Evolutionary conservation across 1,284 basidiomycete genomes (phyloP).

Genomic region (Cryptococcus sp.): DNA sequence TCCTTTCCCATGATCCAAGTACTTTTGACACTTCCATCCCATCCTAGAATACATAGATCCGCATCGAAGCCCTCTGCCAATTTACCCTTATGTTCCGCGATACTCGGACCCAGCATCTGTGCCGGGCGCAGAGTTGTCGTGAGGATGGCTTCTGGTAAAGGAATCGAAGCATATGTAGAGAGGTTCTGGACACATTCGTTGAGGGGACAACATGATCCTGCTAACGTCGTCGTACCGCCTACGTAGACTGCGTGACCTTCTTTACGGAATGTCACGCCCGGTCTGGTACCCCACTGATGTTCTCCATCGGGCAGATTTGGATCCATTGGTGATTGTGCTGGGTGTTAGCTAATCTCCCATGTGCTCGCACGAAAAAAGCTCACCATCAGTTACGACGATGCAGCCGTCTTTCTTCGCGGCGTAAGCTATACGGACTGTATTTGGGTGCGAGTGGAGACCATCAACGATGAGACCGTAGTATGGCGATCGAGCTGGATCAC

Average conservation of each 20-base stretch:
- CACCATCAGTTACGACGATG: constrained; percentile 82
- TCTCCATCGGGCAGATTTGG: constrained; percentile 75
- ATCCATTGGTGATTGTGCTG: constrained; percentile 64
- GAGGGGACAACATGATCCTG: constrained; percentile 58
- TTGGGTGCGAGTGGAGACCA: constrained; percentile 84
- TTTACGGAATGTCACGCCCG: constrained; percentile 66
- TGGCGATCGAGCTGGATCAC: constrained; percentile 61
- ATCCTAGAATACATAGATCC: constrained; percentile 70
- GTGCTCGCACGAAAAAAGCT: constrained; percentile 5
- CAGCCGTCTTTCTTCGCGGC: constrained; percentile 75
- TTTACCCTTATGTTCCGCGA: constrained; percentile 72
- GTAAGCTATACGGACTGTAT: constrained; percentile 81
- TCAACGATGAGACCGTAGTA: constrained; percentile 88
- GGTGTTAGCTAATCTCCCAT: background rate
- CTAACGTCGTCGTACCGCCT: constrained; percentile 78
- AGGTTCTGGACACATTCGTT: constrained; percentile 82
- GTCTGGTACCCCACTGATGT: constrained; percentile 66
- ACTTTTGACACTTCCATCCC: constrained; percentile 61
- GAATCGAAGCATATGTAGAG: constrained; percentile 71
- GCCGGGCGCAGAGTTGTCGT: constrained; percentile 82
- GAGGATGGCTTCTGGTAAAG: constrained; percentile 73
- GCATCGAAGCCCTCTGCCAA: constrained; percentile 74
- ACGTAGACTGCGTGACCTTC: constrained; percentile 74
- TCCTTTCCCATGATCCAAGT: constrained; percentile 77
- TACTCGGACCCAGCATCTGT: constrained; percentile 61